Percentiles rank a stretch among this genome's conserved stretches.
Conservation (phyloP, 1,284 basidiomycete species). For the Rugosomyces carneus region DNA sequence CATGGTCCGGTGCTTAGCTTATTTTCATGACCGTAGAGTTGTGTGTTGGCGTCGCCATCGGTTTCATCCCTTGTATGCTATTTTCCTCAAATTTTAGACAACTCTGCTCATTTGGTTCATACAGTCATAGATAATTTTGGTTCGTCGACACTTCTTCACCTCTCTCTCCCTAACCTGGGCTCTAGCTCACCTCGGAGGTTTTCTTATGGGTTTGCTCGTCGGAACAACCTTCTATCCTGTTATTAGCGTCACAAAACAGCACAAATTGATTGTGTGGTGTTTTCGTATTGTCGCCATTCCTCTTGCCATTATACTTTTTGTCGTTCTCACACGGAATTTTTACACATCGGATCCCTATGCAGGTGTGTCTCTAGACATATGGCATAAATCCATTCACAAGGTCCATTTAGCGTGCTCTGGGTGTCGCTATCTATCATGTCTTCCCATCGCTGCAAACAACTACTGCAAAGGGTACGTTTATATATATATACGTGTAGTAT, state of each 20-base stretch:
- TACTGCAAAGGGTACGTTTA: constrained; percentile 63
- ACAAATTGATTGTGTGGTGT: constrained; percentile 69
- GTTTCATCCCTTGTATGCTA: constrained; percentile 64
- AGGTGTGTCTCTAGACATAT: constrained; percentile 37
- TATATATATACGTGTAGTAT: background rate
- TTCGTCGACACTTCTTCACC: constrained; percentile 23
- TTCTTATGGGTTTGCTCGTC: constrained; percentile 79
- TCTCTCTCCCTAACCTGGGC: background rate
- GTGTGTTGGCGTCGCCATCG: constrained; percentile 78
- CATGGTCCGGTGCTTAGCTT: constrained; percentile 36
- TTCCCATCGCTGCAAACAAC: constrained; percentile 74
- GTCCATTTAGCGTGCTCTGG: constrained; percentile 66
- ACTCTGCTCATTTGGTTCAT: background rate
- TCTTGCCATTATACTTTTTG: constrained; percentile 73
- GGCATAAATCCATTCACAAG: constrained; percentile 6
- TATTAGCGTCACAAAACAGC: constrained; percentile 73
- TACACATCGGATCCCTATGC: constrained; percentile 81
- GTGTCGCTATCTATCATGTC: constrained; percentile 87
- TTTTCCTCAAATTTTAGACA: constrained; percentile 1
- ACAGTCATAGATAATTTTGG: constrained; percentile 76
- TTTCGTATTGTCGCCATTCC: constrained; percentile 72
- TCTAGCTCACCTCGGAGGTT: constrained; percentile 71
- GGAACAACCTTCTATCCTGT: constrained; percentile 84
- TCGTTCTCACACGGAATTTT: constrained; percentile 83
- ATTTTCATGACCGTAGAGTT: constrained; percentile 83